These are phyloP conservation scores for Rutstroemia sydowiana DNA, from an alignment of 2,329 filamentous ascomycete genomes.

Conservation along the genomic window DNA sequence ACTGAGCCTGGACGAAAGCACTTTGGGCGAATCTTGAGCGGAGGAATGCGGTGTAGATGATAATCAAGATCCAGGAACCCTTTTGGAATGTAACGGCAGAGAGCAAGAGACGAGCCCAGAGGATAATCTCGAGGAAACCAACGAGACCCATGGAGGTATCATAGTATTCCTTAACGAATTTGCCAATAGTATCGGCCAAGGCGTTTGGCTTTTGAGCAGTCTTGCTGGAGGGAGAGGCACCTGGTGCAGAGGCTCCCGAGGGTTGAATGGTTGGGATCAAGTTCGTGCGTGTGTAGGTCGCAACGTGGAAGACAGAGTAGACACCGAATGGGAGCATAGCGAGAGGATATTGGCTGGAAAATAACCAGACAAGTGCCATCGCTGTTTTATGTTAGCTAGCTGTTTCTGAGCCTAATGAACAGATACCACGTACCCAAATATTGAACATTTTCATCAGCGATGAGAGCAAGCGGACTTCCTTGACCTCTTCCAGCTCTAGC, in stretches of 20 bases:
- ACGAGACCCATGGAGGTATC: constrained; percentile 93
- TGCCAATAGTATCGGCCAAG: constrained; percentile 75
- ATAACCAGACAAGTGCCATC: constrained; percentile 93
- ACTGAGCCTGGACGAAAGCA: constrained; percentile 80
- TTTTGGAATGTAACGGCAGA: constrained; percentile 82
- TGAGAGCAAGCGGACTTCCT: constrained; percentile 55
- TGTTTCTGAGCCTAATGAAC: background rate
- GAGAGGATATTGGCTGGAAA: constrained; percentile 79
- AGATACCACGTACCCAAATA: constrained; percentile 68
- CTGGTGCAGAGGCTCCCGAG: constrained; percentile 46
- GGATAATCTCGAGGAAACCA: constrained; percentile 74
- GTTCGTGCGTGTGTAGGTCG: constrained; percentile 91
- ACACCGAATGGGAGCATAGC: constrained; percentile 91
- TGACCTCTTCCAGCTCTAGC: constrained; percentile 62
- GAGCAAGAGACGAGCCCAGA: constrained; percentile 77
- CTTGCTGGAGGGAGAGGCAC: constrained; percentile 50
- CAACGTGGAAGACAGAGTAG: constrained; percentile 97
- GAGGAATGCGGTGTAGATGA: constrained; percentile 85
- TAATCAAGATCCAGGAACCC: constrained; percentile 82
- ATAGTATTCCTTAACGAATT: constrained; percentile 97
- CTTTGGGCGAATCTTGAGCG: constrained; percentile 86
- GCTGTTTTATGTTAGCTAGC: constrained; percentile 42
- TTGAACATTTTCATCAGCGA: constrained; percentile 92
- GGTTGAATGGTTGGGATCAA: constrained; percentile 81
- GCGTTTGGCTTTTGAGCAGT: constrained; percentile 42